Evolutionary conservation across 352 stramenopile genomes (phyloP), one percentile per base, ranked within the genome.

Genomic region (Globisporangium spiculum): DNA sequence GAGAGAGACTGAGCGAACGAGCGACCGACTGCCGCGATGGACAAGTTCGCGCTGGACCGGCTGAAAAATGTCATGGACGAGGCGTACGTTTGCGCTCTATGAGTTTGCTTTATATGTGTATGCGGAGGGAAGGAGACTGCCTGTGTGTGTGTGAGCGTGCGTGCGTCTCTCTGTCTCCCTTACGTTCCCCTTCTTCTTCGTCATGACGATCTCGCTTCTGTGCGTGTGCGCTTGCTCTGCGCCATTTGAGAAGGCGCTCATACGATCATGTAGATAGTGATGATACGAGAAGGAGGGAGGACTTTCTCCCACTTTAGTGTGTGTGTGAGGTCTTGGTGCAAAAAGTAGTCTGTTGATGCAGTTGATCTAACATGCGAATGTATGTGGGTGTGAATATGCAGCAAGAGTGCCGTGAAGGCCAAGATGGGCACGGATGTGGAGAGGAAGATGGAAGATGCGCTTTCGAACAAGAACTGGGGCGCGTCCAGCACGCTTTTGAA

Each of bases 401-500:
- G 88, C 61, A 96, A 94, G 81, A 92, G 81, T 68, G 80, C 75
- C 32, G 88, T 96, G 56, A 94, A 94, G 72, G 87, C 88, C 71
- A 92, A 92, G 67, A 90, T 96, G 66, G 88, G 88, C 60, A 93
- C 85, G 26, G 89, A 97, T 53, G 86, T 94, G 44, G 90, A 96
- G 72, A 78, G 82, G 60, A 96, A 97, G 73, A 91, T 96, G 71
- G 89, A 96, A 75, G 88, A 99, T 73, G 97, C 97, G 30, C 86
- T 99, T 32, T 99, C 97, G 24, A 99, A 99, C 76, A 99, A 99
- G 86, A 99, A 99, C 78, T 99, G 97, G 97, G 98, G 98, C 32
- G 92, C 97, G 12, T 99, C 97, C 34, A 98, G 91, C 75, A 99
- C 97, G 62, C 75, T 98, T 22, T 88, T 99, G 76, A 99, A 99